Base-by-base conservation (phyloP, 257 asterid genomes). In the Primulina tabacum region DNA sequence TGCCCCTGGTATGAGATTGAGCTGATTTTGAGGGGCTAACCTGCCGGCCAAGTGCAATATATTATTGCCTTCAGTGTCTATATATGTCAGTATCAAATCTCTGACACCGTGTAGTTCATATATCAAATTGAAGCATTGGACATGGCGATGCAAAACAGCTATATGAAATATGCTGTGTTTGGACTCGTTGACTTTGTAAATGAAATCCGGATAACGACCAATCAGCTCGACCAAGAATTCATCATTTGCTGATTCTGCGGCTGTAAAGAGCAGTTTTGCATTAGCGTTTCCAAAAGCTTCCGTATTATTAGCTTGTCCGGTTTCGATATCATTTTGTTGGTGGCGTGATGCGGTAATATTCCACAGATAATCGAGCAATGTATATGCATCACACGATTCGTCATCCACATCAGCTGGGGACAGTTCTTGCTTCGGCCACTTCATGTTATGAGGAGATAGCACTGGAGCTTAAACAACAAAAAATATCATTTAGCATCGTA, bases 11-110 rank as follows among this genome's bases (percentile, higher is more conserved):
- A 81, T 38, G 38, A 12, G 0, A 57, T 56, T 67, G 5, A 78
- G 79, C 61, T 81, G 77, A 35, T 65, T 47, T 14, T 2, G 72
- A 50, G 85, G 85, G 0, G 77, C 73, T 50, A 75, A 50, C 16
- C 17, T 72, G 21, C 59, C 83, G 0, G 82, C 83, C n/a, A 81
- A 72, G 11, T 81, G 85, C 65, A 81, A 8, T 10, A 81, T 81
- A 53, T 75, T 81, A 29, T 77, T 78, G 2, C 72, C 78, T 1
- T 75, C 65, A 0, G 18, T 18, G 47, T 81, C 82, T 0, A n/a
- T 18, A 14, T 40, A 78, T 0, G 77, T 37, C 2, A 79, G 60
- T 8, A 75, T 69, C 72, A 78, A 14, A 55, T 70, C 77, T 64
- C 70, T 78, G 4, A 64, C 37, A 0, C 83, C 79, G 2, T 33